Evolutionary conservation across 257 asterid genomes (phyloP).

Genomic region (Orobanche coerulescens): DNA sequence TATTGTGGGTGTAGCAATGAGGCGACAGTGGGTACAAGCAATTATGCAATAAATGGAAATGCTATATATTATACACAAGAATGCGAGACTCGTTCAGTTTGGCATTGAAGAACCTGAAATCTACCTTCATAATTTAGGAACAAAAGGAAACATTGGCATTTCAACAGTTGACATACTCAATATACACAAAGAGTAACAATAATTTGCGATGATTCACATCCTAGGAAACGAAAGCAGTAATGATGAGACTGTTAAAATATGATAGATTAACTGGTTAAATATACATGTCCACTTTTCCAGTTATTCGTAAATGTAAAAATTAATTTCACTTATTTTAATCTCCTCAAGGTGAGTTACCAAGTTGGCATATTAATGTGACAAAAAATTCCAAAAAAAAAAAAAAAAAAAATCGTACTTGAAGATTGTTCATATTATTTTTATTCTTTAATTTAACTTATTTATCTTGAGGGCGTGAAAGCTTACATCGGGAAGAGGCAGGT

Average conservation of each 20-base stretch:
- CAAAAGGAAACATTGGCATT: background rate
- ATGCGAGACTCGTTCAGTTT: background rate
- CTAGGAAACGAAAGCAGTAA: constrained; percentile 12
- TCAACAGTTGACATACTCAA: background rate
- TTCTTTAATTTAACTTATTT: too few relatives aligned
- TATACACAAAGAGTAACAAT: background rate
- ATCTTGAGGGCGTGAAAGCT: constrained; percentile 12
- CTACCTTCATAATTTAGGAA: background rate
- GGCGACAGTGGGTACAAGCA: too few relatives aligned
- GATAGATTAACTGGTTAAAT: too few relatives aligned
- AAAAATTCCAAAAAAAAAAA: too few relatives aligned
- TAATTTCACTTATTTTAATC: too few relatives aligned
- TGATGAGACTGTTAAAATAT: too few relatives aligned
- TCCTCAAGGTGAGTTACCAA: too few relatives aligned
- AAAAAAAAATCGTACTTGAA: background rate
- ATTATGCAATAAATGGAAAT: background rate
- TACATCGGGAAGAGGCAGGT: constrained; percentile 74
- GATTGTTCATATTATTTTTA: too few relatives aligned
- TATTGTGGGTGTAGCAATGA: too few relatives aligned
- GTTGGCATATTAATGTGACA: too few relatives aligned
- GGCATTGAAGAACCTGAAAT: background rate
- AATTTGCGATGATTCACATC: background rate
- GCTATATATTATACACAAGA: background rate
- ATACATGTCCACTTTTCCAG: too few relatives aligned
- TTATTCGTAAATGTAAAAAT: too few relatives aligned